phyloP scores from a whole-genome alignment of 2,329 filamentous ascomycete genomes.

The Pyricularia pennisetigena region DNA sequence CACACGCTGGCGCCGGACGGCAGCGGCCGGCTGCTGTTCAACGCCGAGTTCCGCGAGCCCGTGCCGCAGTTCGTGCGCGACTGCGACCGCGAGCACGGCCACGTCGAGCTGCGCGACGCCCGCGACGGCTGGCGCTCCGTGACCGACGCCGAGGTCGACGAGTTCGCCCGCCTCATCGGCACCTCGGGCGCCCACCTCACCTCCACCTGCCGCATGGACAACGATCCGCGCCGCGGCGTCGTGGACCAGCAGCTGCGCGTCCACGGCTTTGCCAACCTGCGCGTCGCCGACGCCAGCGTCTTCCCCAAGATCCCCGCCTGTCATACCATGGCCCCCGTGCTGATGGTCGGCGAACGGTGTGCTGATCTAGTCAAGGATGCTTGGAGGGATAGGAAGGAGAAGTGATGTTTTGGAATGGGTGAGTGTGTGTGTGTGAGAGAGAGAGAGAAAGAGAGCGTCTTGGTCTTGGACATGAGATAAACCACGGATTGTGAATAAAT shows the following conservation, averaged over 20 bases:
- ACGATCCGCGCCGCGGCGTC: constrained; percentile 18
- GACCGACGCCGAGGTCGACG: constrained; percentile 20
- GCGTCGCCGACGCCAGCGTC: constrained; percentile 14
- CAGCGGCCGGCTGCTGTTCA: background rate
- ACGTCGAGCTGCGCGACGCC: constrained; percentile 5
- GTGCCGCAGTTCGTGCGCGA: background rate
- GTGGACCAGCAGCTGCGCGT: constrained; percentile 9
- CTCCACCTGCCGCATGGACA: constrained; percentile 28
- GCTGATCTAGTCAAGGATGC: background rate
- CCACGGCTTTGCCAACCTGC: constrained; percentile 10
- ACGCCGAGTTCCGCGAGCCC: background rate
- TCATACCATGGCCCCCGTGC: constrained; percentile 9
- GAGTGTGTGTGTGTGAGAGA: background rate
- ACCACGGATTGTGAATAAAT: too few relatives aligned
- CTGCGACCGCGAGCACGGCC: background rate
- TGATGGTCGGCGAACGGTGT: background rate
- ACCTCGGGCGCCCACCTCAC: constrained; percentile 23
- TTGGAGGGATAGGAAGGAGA: background rate
- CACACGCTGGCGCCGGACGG: background rate
- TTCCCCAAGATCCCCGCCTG: constrained; percentile 14
- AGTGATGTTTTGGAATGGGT: background rate
- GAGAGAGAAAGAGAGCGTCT: too few relatives aligned
- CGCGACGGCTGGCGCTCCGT: constrained; percentile 14
- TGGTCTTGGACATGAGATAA: too few relatives aligned
- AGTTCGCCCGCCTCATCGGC: constrained; percentile 12